phyloP scores from a whole-genome alignment of 192 early-diverging fungal species.

The Gamsiella multidivaricata region DNA sequence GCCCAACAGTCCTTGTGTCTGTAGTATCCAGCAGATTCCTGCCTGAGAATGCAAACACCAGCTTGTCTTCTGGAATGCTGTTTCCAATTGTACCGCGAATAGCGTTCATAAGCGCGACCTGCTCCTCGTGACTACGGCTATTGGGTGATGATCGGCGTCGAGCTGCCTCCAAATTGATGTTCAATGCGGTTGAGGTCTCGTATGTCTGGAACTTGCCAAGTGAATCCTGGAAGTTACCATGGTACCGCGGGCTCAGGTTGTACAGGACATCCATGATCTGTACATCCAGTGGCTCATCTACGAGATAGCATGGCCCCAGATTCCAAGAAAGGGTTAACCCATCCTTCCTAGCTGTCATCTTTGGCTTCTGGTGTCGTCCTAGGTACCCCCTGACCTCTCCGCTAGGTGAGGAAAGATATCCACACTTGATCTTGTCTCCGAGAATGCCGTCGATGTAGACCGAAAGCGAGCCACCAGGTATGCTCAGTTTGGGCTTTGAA shows the following conservation, averaged over 20 bases:
- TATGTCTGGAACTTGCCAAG: constrained; percentile 74
- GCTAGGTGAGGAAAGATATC: constrained; percentile 62
- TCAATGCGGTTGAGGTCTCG: constrained; percentile 68
- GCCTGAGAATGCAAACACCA: constrained; percentile 70
- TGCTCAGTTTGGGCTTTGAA: constrained; percentile 60
- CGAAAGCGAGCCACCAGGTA: constrained; percentile 56
- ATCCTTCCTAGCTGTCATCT: constrained; percentile 40
- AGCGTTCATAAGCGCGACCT: constrained; percentile 62
- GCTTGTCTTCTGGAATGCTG: constrained; percentile 69
- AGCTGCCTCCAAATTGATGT: constrained; percentile 59
- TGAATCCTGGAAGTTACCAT: constrained; percentile 72
- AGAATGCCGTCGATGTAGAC: constrained; percentile 73
- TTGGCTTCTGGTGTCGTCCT: constrained; percentile 55
- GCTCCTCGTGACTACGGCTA: constrained; percentile 56
- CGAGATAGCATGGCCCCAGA: constrained; percentile 72
- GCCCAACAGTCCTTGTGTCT: constrained; percentile 50
- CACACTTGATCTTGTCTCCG: constrained; percentile 64
- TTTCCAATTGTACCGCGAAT: constrained; percentile 63
- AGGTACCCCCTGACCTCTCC: constrained; percentile 55
- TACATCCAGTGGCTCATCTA: constrained; percentile 69
- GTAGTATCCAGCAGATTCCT: constrained; percentile 58
- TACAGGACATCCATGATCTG: constrained; percentile 69
- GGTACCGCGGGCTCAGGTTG: constrained; percentile 73
- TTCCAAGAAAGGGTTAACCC: constrained; percentile 64
- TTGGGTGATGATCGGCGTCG: constrained; percentile 50